Conservation (phyloP, 495 filamentous ascomycete species). For the Podospora comata region DNA sequence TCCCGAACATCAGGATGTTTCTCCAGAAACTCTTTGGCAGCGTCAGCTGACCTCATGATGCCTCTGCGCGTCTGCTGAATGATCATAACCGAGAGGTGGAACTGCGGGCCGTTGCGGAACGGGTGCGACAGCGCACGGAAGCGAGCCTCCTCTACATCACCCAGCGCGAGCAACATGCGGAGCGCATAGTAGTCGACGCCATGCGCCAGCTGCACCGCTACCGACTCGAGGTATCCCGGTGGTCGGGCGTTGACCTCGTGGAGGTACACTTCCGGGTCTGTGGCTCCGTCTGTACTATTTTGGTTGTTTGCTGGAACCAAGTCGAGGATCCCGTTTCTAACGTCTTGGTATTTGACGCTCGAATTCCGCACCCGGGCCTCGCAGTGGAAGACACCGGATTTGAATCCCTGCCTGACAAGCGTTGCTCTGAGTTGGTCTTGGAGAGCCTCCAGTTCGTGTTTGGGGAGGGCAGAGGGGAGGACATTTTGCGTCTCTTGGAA, state of each 20-base stretch:
- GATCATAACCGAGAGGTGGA: conserved; percentile 20
- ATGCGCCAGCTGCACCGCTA: conserved; percentile 28
- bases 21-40: conserved; percentile 23
- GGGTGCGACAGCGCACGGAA: conserved; percentile 28
- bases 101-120: conserved; percentile 26
- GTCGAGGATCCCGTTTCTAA: conserved; percentile 19
- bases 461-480: conserved; percentile 25
- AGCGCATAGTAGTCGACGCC: conserved; percentile 39
- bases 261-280: conserved; percentile 23
- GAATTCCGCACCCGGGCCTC: conserved; percentile 31
- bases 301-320: background rate
- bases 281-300: background rate
- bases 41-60: conserved; percentile 22
- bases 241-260: conserved; percentile 38
- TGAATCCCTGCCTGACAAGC: conserved; percentile 31
- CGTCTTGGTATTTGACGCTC: conserved; percentile 11
- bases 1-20: conserved; percentile 18
- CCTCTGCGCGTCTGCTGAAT: conserved; percentile 19
- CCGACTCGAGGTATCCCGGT: conserved; percentile 28
- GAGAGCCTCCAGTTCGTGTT: conserved; percentile 21
- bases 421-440: conserved; percentile 17
- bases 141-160: conserved; percentile 20
- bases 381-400: conserved; percentile 37
- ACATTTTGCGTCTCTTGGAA: conserved; percentile 29
- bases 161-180: conserved; percentile 28